phyloP scores from a whole-genome alignment of 192 early-diverging fungal genomes.

The Coemansia reversa region DNA sequence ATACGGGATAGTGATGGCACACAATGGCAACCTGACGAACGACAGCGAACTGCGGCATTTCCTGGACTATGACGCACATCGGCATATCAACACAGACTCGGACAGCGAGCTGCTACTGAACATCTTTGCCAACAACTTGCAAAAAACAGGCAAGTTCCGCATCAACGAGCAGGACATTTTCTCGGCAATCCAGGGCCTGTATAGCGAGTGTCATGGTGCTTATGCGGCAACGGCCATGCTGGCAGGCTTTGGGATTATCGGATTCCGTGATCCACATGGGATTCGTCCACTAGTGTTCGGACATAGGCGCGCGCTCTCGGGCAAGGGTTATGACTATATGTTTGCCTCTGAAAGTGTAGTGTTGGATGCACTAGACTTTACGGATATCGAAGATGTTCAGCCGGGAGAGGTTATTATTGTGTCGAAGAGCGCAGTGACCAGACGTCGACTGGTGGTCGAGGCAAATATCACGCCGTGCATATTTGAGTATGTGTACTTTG shows the following conservation, averaged over 20 bases:
- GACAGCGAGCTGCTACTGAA: slow-evolving; percentile 98
- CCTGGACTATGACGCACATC: slow-evolving; percentile 92
- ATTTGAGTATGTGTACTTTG: slow-evolving; percentile 99
- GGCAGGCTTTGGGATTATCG: slow-evolving; percentile 96
- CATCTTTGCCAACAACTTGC: slow-evolving; percentile 95
- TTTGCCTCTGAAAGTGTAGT: slow-evolving; percentile 96
- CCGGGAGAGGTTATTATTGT: slow-evolving; percentile 96
- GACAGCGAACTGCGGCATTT: slow-evolving; percentile 83
- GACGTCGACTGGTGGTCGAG: slow-evolving; percentile 60
- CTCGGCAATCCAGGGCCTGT: slow-evolving; percentile 81
- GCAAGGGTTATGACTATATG: slow-evolving; percentile 91
- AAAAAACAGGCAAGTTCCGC: slow-evolving; percentile 94
- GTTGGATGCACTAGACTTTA: slow-evolving; percentile 87
- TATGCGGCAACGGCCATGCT: slow-evolving; percentile 97
- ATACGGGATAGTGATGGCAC: slow-evolving; percentile 94
- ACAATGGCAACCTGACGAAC: slow-evolving; percentile 99
- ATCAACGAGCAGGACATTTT: slow-evolving; percentile 99
- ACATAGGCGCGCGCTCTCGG: slow-evolving; percentile 61
- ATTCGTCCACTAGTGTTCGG: slow-evolving; percentile 96
- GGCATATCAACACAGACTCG: slow-evolving; percentile 99
- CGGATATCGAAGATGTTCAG: slow-evolving; percentile 83
- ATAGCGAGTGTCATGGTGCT: slow-evolving; percentile 81
- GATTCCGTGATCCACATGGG: slow-evolving; percentile 92
- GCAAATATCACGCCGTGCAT: slow-evolving; percentile 87
- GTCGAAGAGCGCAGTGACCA: slow-evolving; percentile 70